Base-by-base conservation (phyloP, 164 flowering plant genomes). In the Magnolia kwangsiensis region DNA sequence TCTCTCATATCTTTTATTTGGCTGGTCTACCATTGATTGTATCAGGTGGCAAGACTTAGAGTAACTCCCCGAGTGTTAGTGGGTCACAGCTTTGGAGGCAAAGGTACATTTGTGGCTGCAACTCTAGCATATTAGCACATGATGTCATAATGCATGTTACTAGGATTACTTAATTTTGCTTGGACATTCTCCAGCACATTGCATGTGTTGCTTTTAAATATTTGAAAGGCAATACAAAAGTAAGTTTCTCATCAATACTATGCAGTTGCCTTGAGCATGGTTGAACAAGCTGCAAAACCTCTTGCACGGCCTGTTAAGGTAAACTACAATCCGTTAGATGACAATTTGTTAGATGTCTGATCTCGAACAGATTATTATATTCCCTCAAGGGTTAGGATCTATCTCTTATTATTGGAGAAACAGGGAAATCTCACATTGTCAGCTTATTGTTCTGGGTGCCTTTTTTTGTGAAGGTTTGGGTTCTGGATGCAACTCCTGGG, bases 51-150 rank as follows among this genome's bases (percentile, higher is more conserved):
- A 29, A 85, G 86, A 72, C 91, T 95, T 67, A 90, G 84, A 83
- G 74, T 96, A 72, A 92, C 94, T 65, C 99, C 99, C 63, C 86
- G 97, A 59, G 85, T 96, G 73, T 77, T 96, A 77, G 89, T 96
- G 80, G 98, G 99, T 68, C 99, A 96, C 79, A 96, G 99, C 85
- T 93, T 96, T 87, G 99, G 99, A 78, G 99, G 99, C 78, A 96
- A 96, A 92, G 99, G 99, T 93, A 88, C 16, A 29, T 13, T 73
- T 51, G 72, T 66, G 21, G 5, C 64, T 78, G 72, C 49, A 58
- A 65, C 45, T 73, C n/a, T 27, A 20, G 55, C 68, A 45, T 67
- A 29, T 37, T 10, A 58, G 71, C 27, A 50, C 59, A 68, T 71
- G 61, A 21, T 45, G 67, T 51, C 45, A 16, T 19, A 3, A 13